These are phyloP conservation scores for Bjerkandera adusta DNA, from an alignment of 1,284 basidiomycete genomes.

Conservation along the genomic window DNA sequence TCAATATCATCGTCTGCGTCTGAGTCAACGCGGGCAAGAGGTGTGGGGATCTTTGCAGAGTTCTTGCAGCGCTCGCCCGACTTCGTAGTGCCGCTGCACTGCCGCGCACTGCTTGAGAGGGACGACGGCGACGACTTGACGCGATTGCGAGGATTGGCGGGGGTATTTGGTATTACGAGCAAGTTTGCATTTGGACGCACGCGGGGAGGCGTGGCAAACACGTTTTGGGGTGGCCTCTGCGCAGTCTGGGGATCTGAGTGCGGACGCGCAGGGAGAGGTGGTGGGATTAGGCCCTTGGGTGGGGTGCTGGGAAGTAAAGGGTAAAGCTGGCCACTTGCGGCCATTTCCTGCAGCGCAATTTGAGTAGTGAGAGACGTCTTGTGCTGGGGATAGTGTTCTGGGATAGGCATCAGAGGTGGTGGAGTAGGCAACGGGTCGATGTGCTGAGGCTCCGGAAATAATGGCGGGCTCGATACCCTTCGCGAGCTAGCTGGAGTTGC, in stretches of 20 bases:
- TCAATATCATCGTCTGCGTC: constrained; percentile 39
- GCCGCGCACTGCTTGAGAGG: constrained; percentile 25
- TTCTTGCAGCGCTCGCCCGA: constrained; percentile 61
- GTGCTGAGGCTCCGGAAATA: neutral
- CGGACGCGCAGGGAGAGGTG: constrained; percentile 13
- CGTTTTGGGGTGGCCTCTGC: neutral
- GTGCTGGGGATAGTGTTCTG: constrained; percentile 19
- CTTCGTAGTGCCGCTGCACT: constrained; percentile 65
- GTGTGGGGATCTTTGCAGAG: constrained; percentile 45
- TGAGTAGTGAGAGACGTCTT: constrained; percentile 57
- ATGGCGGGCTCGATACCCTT: neutral
- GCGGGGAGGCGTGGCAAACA: too few relatives aligned
- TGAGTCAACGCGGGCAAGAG: constrained; percentile 37
- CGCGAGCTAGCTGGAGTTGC: neutral
- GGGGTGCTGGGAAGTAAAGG: too few relatives aligned
- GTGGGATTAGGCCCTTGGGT: constrained; percentile 2
- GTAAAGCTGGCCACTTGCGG: constrained; percentile 1
- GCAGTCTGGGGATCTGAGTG: constrained; percentile 14
- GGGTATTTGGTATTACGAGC: too few relatives aligned
- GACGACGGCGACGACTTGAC: constrained; percentile 6
- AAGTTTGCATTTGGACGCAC: too few relatives aligned
- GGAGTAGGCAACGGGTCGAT: constrained; percentile 13
- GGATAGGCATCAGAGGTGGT: constrained; percentile 12
- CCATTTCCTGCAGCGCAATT: constrained; percentile 41
- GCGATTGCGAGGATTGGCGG: constrained; percentile 8